Evolutionary conservation across 106 monocot genomes (phyloP), one percentile per base, ranked within the genome.

Genomic region (Allium sativum): DNA sequence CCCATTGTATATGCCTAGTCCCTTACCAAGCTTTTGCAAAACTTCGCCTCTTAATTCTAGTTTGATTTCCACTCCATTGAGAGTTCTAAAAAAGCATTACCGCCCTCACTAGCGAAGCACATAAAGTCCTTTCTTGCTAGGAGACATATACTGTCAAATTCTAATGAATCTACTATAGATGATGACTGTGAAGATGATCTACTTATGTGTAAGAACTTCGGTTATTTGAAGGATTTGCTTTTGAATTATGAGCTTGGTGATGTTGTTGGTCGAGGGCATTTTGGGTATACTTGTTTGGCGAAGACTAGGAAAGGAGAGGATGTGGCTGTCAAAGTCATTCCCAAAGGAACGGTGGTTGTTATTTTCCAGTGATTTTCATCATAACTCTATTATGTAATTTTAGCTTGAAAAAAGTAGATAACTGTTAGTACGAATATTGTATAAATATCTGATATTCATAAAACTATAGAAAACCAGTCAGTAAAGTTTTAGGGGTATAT

Each of bases 21-120:
- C 87, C 12, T 44, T 78, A n/a, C 74, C 51, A 21, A 52, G 61
- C 56, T 85, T 66, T 1, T 63, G 69, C 73, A 91, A 83, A 78
- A 72, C 61, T 53, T 91, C 91, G n/a, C 83, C 92, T 14, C 70
- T 71, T 18, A 74, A 69, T 53, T 67, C 76, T 8, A 89, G 76
- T 68, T 56, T 62, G 21, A 73, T 13, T 10, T 81, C 84, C 18
- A 85, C 78, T 31, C 86, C 85, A 0, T 47, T 77, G 61, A 76
- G 74, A 18, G 14, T 69, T 48, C 72, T 84, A 84, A 84, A 75
- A 73, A 75, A 31, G 65, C 81, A 21, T 92, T 92, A 13, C 92
- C 92, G 7, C 87, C 92, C 11, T 92, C 92, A 1, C 92, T 87
- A 2, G 92, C 92, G 21, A 92, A 84, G 84, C 92, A 92, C 79